Conservation (phyloP, 106 monocot genomes). For the Posidonia australis region DNA sequence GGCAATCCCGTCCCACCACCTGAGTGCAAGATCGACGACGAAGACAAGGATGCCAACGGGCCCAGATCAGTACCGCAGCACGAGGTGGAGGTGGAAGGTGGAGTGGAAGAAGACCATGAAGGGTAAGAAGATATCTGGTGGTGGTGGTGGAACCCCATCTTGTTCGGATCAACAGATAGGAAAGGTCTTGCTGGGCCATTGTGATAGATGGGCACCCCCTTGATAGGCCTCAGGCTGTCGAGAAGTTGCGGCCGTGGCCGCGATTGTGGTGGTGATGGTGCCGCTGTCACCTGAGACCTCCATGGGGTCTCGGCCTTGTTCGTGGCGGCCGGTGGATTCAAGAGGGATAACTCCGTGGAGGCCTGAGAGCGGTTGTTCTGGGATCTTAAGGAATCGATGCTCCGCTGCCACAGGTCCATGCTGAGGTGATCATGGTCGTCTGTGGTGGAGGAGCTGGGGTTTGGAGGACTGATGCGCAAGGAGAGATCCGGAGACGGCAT, state of each 20-base stretch:
- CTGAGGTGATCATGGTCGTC: neutral
- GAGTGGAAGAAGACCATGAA: neutral
- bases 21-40: slow-evolving; percentile 1
- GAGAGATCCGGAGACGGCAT: slow-evolving; percentile 2
- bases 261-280: neutral
- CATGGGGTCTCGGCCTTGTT: neutral
- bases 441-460: neutral
- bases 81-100: neutral
- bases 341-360: neutral
- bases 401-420: too few relatives aligned
- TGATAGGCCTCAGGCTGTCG: slow-evolving; percentile 1
- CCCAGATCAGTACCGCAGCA: neutral
- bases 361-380: neutral
- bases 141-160: slow-evolving; percentile 1
- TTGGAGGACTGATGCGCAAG: slow-evolving; percentile 5
- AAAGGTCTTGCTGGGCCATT: neutral
- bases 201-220: slow-evolving; percentile 5
- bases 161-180: neutral
- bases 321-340: neutral
- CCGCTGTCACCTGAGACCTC: neutral
- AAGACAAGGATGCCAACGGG: neutral
- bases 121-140: neutral
- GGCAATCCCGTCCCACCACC: neutral
- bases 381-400: neutral
- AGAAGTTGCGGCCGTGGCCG: neutral